Evolutionary conservation across 2,329 filamentous ascomycete species (phyloP).

Genomic region (Trichoderma asperellum): DNA sequence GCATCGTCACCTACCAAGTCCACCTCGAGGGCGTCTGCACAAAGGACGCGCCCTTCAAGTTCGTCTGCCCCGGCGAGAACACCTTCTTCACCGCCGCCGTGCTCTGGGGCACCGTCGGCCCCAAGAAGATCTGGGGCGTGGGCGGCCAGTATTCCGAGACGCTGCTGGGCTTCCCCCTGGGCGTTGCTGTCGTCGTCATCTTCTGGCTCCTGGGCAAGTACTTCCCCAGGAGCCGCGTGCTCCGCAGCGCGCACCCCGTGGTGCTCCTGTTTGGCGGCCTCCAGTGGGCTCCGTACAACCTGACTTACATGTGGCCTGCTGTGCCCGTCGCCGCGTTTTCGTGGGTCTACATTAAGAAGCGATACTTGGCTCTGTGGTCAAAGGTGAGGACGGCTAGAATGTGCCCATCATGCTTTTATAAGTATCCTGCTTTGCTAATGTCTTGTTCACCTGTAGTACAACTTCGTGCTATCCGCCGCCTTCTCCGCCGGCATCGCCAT

Average conservation of each 20-base stretch:
- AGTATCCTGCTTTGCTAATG: neutral
- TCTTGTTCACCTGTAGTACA: conserved; percentile 44
- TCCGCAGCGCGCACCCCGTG: conserved; percentile 50
- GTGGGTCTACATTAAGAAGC: conserved; percentile 52
- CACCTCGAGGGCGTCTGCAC: conserved; percentile 46
- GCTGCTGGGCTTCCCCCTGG: conserved; percentile 47
- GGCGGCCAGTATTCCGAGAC: conserved; percentile 43
- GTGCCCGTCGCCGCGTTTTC: conserved; percentile 53
- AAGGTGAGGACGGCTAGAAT: conserved; percentile 38
- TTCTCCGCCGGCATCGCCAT: conserved; percentile 49
- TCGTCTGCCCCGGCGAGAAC: conserved; percentile 20
- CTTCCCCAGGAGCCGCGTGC: conserved; percentile 39
- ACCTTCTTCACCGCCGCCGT: conserved; percentile 42
- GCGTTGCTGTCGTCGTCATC: conserved; percentile 42
- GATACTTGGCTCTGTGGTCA: conserved; percentile 54
- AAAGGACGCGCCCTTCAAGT: conserved; percentile 19
- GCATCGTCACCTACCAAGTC: conserved; percentile 32
- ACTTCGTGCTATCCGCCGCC: conserved; percentile 50
- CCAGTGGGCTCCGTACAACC: conserved; percentile 51
- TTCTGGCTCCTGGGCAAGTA: conserved; percentile 44
- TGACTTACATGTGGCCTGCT: conserved; percentile 51
- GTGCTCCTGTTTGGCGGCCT: conserved; percentile 47
- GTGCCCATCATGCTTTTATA: neutral
- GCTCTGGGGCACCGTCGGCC: conserved; percentile 47
- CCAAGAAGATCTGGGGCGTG: conserved; percentile 43